These are phyloP conservation scores for Myriosclerotinia curreyana DNA, from an alignment of 2,329 filamentous ascomycete species.

Conservation along the genomic window DNA sequence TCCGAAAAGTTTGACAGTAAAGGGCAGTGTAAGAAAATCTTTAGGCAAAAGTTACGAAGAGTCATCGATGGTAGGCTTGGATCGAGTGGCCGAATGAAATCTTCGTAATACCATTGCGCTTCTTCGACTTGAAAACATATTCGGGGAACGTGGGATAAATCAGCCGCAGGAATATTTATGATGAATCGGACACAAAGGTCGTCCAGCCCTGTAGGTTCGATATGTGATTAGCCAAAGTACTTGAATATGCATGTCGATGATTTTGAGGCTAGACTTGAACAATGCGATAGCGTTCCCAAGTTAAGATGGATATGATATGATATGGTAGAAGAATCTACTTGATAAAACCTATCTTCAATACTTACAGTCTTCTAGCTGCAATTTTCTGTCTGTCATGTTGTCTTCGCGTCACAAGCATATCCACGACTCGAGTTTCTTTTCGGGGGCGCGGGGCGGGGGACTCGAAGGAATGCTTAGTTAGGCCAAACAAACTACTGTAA, in stretches of 20 bases:
- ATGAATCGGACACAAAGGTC: constrained; percentile 98
- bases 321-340: neutral
- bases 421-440: constrained; percentile 40
- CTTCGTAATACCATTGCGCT: constrained; percentile 99
- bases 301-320: too few relatives aligned
- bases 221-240: constrained; percentile 27
- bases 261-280: neutral
- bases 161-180: constrained; percentile 90
- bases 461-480: constrained; percentile 24
- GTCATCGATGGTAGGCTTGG: constrained; percentile 80
- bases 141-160: constrained; percentile 83
- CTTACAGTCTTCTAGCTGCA: constrained; percentile 87
- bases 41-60: constrained; percentile 79
- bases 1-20: constrained; percentile 77
- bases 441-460: constrained; percentile 23
- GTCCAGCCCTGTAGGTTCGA: constrained; percentile 70
- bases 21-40: constrained; percentile 92
- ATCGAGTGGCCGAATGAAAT: constrained; percentile 91
- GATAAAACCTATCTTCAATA: constrained; percentile 25
- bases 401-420: constrained; percentile 59
- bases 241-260: neutral
- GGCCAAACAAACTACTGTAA: constrained; percentile 20
- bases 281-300: constrained; percentile 5
- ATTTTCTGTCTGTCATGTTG: constrained; percentile 73
- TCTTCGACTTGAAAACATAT: constrained; percentile 99